Percentiles rank a stretch among this genome's conserved stretches.
phyloP scores from a whole-genome alignment of 257 asterid species.

The Nicotiana attenuata region DNA sequence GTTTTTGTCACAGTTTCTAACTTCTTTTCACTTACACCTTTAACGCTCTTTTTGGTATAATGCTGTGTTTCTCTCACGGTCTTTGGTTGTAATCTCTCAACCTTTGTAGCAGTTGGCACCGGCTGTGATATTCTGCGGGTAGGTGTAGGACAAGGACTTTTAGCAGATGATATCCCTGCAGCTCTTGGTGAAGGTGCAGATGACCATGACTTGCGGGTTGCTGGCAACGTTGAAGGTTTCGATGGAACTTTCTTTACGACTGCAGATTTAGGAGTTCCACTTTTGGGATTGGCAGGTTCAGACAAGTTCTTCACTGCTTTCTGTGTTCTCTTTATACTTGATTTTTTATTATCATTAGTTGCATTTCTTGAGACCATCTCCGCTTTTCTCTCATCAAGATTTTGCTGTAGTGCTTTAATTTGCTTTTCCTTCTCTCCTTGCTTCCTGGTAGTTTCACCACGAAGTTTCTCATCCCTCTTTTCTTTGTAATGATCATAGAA shows the following conservation, averaged over 20 bases:
- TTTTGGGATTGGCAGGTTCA: constrained; percentile 48
- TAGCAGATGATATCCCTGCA: constrained; percentile 54
- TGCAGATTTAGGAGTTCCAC: constrained; percentile 47
- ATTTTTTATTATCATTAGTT: constrained; percentile 40
- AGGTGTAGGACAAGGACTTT: constrained; percentile 46
- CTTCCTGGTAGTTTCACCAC: constrained; percentile 47
- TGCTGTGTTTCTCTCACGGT: constrained; percentile 38
- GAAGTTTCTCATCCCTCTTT: constrained; percentile 72
- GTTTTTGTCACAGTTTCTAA: constrained; percentile 45
- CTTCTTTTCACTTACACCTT: constrained; percentile 45
- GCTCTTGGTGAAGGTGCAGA: constrained; percentile 62
- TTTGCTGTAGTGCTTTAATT: constrained; percentile 19
- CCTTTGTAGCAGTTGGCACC: constrained; percentile 43
- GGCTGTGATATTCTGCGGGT: constrained; percentile 63
- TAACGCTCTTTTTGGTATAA: constrained; percentile 41
- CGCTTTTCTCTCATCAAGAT: constrained; percentile 24
- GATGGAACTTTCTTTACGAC: constrained; percentile 47
- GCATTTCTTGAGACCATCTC: constrained; percentile 39
- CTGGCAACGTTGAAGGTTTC: constrained; percentile 61
- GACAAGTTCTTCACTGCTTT: constrained; percentile 40
- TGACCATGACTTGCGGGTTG: constrained; percentile 86
- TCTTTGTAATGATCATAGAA: constrained; percentile 41
- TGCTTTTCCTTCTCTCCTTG: constrained; percentile 57
- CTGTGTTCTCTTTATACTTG: constrained; percentile 45
- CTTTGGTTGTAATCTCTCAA: constrained; percentile 46